phyloP scores from a whole-genome alignment of 805 yeast species.

The Yamadazyma philogaea region DNA sequence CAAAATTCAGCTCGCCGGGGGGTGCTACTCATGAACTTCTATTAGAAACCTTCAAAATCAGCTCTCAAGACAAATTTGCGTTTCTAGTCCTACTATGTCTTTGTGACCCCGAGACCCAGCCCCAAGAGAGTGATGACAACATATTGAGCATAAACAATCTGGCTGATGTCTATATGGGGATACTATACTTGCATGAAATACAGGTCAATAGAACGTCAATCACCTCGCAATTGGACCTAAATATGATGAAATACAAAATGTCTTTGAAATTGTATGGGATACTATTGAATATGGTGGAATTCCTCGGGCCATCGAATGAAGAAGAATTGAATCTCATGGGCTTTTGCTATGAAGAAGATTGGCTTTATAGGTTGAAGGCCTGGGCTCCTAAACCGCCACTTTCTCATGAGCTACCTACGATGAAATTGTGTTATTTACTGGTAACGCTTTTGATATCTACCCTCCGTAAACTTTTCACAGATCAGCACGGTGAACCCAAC shows the following conservation, averaged over 20 bases:
- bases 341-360: constrained; percentile 4
- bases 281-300: constrained; percentile 35
- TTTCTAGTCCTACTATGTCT: constrained; percentile 22
- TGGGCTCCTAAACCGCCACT: constrained; percentile 19
- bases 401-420: neutral
- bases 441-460: constrained; percentile 31
- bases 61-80: constrained; percentile 15
- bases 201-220: neutral
- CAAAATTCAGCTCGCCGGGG: constrained; percentile 13
- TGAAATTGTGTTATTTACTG: constrained; percentile 11
- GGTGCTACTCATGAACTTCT: constrained; percentile 16
- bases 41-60: constrained; percentile 14
- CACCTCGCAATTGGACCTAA: constrained; percentile 13
- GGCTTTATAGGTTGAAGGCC: constrained; percentile 3
- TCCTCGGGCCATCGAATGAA: constrained; percentile 6
- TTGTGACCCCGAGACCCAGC: constrained; percentile 68
- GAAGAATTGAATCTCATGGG: constrained; percentile 20
- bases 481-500: constrained; percentile 28
- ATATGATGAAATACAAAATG: constrained; percentile 32
- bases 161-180: constrained; percentile 4
- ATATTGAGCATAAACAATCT: constrained; percentile 7
- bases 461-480: constrained; percentile 31
- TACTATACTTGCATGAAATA: constrained; percentile 1
- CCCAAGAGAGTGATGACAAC: constrained; percentile 23
- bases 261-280: constrained; percentile 36